Conservation (phyloP, 1,284 basidiomycete species). For the Malassezia nana region DNA sequence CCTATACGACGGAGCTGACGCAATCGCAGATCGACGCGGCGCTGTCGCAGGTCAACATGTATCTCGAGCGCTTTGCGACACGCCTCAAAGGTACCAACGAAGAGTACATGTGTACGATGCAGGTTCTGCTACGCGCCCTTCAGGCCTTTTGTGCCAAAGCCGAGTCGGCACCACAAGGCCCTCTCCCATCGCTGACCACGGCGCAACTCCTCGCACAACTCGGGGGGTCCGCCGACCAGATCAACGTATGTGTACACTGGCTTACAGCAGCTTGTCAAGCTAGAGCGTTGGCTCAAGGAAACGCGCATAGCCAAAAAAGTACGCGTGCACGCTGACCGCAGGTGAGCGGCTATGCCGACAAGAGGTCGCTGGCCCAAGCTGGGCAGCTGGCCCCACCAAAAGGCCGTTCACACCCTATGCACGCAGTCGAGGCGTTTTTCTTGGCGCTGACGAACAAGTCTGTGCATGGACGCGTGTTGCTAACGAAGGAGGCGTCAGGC, state of each 20-base stretch:
- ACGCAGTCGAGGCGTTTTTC: conserved; percentile 74
- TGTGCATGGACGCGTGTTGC: not conserved
- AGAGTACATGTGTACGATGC: conserved; percentile 67
- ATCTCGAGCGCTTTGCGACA: conserved; percentile 67
- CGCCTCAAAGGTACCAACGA: conserved; percentile 66
- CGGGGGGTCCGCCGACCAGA: conserved; percentile 60
- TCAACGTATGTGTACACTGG: conserved; percentile 56
- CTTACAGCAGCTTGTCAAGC: conserved; percentile 52
- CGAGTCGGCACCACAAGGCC: conserved; percentile 20
- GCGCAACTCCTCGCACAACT: conserved; percentile 59
- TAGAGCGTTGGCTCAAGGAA: conserved; percentile 70
- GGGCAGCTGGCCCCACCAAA: conserved; percentile 46
- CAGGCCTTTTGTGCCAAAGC: conserved; percentile 17
- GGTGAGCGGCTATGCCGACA: conserved; percentile 70
- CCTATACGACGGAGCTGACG: conserved; percentile 67
- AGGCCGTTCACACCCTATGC: conserved; percentile 53
- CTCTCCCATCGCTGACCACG: conserved; percentile 57
- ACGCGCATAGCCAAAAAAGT: conserved; percentile 64
- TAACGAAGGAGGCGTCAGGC: not conserved
- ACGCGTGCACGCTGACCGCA: conserved; percentile 48
- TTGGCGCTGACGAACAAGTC: conserved; percentile 54
- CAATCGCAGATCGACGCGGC: conserved; percentile 58
- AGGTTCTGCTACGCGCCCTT: conserved; percentile 24
- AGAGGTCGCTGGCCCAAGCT: conserved; percentile 54
- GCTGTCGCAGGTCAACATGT: conserved; percentile 66